phyloP scores from a whole-genome alignment of 148 eudicot species.

The Cornus florida region DNA sequence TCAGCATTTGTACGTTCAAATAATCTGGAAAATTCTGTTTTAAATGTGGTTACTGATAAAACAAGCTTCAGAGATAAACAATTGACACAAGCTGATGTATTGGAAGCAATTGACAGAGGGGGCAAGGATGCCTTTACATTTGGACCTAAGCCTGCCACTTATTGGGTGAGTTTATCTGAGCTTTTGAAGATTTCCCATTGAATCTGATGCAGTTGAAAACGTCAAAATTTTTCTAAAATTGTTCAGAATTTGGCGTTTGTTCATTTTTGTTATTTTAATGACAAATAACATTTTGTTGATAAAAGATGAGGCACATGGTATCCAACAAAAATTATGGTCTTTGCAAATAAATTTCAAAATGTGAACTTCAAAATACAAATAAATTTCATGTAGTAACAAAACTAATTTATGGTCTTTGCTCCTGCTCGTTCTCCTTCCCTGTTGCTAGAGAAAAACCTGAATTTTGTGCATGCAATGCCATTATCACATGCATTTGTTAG shows the following conservation, averaged over 20 bases:
- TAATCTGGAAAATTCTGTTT: conserved; percentile 67
- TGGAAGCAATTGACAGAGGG: conserved; percentile 96
- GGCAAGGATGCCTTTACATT: conserved; percentile 62
- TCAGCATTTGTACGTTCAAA: conserved; percentile 74
- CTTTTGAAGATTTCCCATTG: neutral
- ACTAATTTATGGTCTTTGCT: too few relatives aligned
- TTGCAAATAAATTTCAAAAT: too few relatives aligned
- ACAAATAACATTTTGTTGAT: neutral
- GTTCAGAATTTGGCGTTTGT: neutral
- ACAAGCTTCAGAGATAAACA: conserved; percentile 29
- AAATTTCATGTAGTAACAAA: too few relatives aligned
- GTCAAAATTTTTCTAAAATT: neutral
- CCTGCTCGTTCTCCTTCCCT: neutral
- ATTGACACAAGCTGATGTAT: conserved; percentile 57
- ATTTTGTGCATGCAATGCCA: neutral
- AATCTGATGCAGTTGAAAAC: neutral
- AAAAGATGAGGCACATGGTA: neutral
- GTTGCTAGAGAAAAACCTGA: neutral
- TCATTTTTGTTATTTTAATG: neutral
- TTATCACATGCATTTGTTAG: neutral
- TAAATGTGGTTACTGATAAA: conserved; percentile 54
- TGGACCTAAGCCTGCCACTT: conserved; percentile 75
- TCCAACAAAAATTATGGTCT: too few relatives aligned
- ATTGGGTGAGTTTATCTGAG: conserved; percentile 60
- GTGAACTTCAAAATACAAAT: neutral